Evolutionary conservation across 1,284 basidiomycete genomes (phyloP).

Genomic region (Papiliotrema nemorosa): DNA sequence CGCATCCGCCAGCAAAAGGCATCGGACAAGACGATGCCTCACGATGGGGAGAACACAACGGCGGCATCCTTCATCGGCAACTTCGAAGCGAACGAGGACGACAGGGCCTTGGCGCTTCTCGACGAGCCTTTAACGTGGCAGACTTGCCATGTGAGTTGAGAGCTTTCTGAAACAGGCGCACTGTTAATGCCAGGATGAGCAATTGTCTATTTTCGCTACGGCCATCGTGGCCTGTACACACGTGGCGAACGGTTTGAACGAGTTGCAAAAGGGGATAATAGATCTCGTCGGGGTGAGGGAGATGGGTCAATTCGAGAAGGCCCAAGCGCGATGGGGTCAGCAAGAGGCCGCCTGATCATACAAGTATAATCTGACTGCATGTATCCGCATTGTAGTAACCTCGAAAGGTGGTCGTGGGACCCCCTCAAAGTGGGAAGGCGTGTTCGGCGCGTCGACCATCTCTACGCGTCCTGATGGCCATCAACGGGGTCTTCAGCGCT

Average conservation of each 20-base stretch:
- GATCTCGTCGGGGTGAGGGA: slow-evolving; percentile 41
- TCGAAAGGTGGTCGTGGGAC: too few relatives aligned
- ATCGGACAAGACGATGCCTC: too few relatives aligned
- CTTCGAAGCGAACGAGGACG: slow-evolving; percentile 6
- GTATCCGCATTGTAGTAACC: too few relatives aligned
- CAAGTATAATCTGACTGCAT: too few relatives aligned
- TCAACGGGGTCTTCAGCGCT: too few relatives aligned
- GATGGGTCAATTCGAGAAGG: slow-evolving; percentile 36
- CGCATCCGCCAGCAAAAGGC: neutral
- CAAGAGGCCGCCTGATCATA: neutral
- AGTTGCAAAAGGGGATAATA: slow-evolving; percentile 33
- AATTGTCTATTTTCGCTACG: slow-evolving; percentile 42
- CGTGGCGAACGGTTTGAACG: slow-evolving; percentile 33
- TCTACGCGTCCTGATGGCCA: too few relatives aligned
- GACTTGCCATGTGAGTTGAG: slow-evolving; percentile 18
- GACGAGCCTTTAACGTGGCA: slow-evolving; percentile 19
- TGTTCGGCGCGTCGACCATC: too few relatives aligned
- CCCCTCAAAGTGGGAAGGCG: too few relatives aligned
- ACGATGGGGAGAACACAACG: too few relatives aligned
- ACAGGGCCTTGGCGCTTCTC: slow-evolving; percentile 8
- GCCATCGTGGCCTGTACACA: slow-evolving; percentile 39
- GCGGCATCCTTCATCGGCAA: neutral
- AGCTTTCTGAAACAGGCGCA: neutral
- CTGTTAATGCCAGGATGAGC: slow-evolving; percentile 33
- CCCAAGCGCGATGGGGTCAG: slow-evolving; percentile 31